A percentile compares a stretch with the other conserved stretches of the same genome.
phyloP scores from a whole-genome alignment of 2,329 filamentous ascomycete genomes.

The Pyrenochaeta sp. region DNA sequence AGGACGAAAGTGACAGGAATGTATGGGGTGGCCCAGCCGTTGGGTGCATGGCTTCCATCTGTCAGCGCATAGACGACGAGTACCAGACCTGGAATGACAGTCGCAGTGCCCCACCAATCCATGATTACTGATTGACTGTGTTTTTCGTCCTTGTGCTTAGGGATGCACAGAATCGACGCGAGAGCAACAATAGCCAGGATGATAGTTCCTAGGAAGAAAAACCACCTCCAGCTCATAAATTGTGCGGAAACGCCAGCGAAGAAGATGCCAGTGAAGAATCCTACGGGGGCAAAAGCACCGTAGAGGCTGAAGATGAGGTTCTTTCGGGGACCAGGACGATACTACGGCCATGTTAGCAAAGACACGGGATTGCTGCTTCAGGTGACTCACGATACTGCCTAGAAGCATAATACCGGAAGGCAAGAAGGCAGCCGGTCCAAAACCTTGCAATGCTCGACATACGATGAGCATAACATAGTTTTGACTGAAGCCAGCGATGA shows the following conservation, averaged over 20 bases:
- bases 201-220: slow-evolving; percentile 43
- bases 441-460: slow-evolving; percentile 75
- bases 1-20: slow-evolving; percentile 70
- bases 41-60: slow-evolving; percentile 71
- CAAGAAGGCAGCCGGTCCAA: slow-evolving; percentile 76
- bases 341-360: slow-evolving; percentile 47
- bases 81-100: slow-evolving; percentile 62
- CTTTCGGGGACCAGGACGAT: slow-evolving; percentile 72
- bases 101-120: slow-evolving; percentile 48
- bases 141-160: slow-evolving; percentile 23
- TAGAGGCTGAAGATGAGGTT: slow-evolving; percentile 71
- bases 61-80: slow-evolving; percentile 79
- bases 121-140: slow-evolving; percentile 34
- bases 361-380: no score
- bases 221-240: slow-evolving; percentile 42
- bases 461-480: slow-evolving; percentile 75
- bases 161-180: slow-evolving; percentile 40
- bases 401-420: slow-evolving; percentile 73
- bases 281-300: slow-evolving; percentile 59
- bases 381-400: slow-evolving; percentile 55
- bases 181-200: slow-evolving; percentile 41
- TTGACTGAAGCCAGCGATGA: slow-evolving; percentile 73
- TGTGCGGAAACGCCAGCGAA: slow-evolving; percentile 44
- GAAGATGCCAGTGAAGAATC: slow-evolving; percentile 51
- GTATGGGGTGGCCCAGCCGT: slow-evolving; percentile 77